Base-by-base conservation (phyloP, 2,329 filamentous ascomycete species). In the Chrysosporium queenslandicum region DNA sequence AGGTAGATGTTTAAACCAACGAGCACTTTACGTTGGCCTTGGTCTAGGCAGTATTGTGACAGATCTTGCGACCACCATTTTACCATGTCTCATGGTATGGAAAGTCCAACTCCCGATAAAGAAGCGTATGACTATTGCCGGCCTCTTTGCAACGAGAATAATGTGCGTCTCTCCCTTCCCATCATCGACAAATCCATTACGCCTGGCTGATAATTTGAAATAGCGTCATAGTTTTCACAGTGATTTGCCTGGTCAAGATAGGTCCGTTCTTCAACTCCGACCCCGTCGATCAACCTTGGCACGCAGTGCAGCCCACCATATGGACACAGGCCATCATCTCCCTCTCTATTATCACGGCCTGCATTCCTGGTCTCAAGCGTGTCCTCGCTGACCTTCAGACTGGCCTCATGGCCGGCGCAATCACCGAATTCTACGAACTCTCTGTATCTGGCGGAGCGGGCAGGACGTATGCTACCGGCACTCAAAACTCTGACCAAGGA, bases 271-370 rank as follows among this genome's bases (percentile, higher is more conserved):
- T 58, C 34, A 23, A 55, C 25, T 54, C 58, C 27, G 16, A n/a
- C 9, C 46, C 54, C 14, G 40, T 43, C n/a, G 60, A 62, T 43
- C 59, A 54, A 42, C 50, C 59, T 4, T 62, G 58, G 57, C 30
- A 56, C 11, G 55, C 57, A 1, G 52, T 62, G 34, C 53, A 53
- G 11, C 60, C 58, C 9, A 52, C 56, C n/a, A 57, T 61, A 25
- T 63, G 59, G 56, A 53, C 54, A 3, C 55, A 57, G 23, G 56
- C 56, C 30, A 53, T 56, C 14, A 36, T 63, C 20, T 56, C 56
- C 46, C 39, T 57, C n/a, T 59, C 59, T 16, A 58, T 64, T 53
- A 54, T 64, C 30, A 59, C 61, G 1, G 55, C 61, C 11, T 63
- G 61, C 45, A 59, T 64, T 25, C 61, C 61, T 6, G 54, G 54